Conservation (phyloP, 2,329 filamentous ascomycete genomes). For the Ophiognomonia clavigignenti-juglandacearum region DNA sequence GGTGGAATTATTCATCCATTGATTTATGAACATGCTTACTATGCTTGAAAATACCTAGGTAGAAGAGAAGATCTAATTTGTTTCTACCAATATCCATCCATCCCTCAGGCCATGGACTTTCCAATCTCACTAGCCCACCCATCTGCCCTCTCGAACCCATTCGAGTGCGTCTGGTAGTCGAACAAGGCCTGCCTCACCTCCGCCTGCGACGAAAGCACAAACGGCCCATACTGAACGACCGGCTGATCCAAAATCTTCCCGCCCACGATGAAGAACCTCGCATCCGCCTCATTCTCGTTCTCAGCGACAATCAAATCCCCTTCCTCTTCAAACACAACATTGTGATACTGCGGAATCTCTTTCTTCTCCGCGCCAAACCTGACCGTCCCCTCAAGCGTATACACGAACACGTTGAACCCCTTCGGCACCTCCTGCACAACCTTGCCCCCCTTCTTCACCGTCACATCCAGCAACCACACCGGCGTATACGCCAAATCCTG, state of each 20-base stretch:
- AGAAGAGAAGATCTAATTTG: no score
- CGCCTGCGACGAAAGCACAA: constrained; percentile 69
- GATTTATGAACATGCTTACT: no score
- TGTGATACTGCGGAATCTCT: constrained; percentile 69
- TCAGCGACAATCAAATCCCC: constrained; percentile 72
- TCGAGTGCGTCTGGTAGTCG: constrained; percentile 67
- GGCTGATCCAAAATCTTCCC: constrained; percentile 76
- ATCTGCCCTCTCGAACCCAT: constrained; percentile 75
- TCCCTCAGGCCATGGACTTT: constrained; percentile 56
- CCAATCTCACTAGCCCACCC: constrained; percentile 86
- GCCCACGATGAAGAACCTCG: constrained; percentile 66
- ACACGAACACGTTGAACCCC: constrained; percentile 88
- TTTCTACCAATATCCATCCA: no score
- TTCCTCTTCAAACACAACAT: constrained; percentile 77
- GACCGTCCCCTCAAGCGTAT: constrained; percentile 71
- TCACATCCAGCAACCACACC: constrained; percentile 90
- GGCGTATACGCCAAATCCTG: constrained; percentile 93
- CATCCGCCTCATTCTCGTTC: constrained; percentile 56
- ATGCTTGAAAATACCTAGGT: no score
- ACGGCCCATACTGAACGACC: constrained; percentile 80
- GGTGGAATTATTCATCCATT: no score
- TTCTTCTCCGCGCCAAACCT: constrained; percentile 52
- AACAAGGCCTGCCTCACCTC: constrained; percentile 72
- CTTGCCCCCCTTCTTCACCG: constrained; percentile 71
- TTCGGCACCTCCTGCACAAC: constrained; percentile 70